These are phyloP conservation scores for Salix arbutifolia DNA, from an alignment of 345 rosid genomes.

Conservation along the genomic window DNA sequence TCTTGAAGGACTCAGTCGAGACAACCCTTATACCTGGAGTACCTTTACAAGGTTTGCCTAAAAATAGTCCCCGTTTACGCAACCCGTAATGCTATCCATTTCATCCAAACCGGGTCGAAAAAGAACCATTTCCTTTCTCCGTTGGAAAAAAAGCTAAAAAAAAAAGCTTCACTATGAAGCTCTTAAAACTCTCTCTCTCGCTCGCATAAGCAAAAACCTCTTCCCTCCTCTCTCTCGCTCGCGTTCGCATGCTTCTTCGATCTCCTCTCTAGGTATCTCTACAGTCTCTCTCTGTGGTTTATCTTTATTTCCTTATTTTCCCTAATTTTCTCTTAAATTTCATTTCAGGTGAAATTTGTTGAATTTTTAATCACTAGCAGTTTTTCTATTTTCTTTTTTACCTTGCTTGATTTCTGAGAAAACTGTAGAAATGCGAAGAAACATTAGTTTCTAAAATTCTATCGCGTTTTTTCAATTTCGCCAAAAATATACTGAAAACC, in stretches of 20 bases:
- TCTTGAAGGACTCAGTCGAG: background rate
- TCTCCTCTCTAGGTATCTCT: slow-evolving; percentile 8
- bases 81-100: background rate
- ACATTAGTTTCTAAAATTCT: background rate
- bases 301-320: background rate
- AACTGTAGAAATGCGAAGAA: background rate
- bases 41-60: background rate
- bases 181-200: background rate
- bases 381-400: background rate
- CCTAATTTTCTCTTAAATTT: background rate
- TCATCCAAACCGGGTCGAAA: background rate
- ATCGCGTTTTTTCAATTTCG: background rate
- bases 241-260: background rate
- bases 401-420: background rate
- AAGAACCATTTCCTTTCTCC: background rate
- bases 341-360: background rate
- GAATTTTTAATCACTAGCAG: background rate
- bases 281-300: background rate
- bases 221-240: background rate
- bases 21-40: background rate
- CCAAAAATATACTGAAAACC: background rate
- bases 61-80: background rate
- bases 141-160: background rate
- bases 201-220: background rate
- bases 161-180: background rate